These are phyloP conservation scores for Euptelea pleiosperma DNA, from an alignment of 164 flowering plant genomes.

Conservation along the genomic window DNA sequence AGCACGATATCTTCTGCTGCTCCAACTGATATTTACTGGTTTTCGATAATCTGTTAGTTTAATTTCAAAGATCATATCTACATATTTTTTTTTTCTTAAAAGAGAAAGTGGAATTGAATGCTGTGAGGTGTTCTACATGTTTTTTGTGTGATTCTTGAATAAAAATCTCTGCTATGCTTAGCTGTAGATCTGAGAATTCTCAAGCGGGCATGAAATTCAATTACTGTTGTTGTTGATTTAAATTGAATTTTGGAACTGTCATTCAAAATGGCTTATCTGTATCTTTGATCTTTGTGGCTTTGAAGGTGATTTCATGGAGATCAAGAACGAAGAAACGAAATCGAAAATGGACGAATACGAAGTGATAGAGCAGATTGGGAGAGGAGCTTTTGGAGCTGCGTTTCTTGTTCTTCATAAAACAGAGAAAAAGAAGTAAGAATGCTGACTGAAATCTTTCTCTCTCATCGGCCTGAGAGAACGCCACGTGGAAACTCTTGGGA, in stretches of 20 bases:
- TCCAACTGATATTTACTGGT: too few species aligned
- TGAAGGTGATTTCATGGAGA: slow-evolving; percentile 39
- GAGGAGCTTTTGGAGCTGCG: slow-evolving; percentile 78
- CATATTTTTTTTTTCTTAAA: background rate
- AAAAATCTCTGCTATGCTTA: background rate
- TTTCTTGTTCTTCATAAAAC: slow-evolving; percentile 63
- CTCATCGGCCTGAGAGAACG: too few species aligned
- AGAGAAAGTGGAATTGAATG: slow-evolving; percentile 11
- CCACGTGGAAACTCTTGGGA: too few species aligned
- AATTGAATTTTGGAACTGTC: background rate
- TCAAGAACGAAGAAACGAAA: slow-evolving; percentile 26
- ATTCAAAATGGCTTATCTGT: too few species aligned
- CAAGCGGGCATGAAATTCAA: slow-evolving; percentile 1
- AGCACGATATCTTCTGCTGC: too few species aligned
- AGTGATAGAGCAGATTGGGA: slow-evolving; percentile 84
- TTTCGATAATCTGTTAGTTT: background rate
- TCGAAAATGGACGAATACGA: slow-evolving; percentile 74
- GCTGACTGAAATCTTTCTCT: background rate
- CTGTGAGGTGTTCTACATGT: slow-evolving; percentile 6
- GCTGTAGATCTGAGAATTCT: slow-evolving; percentile 8
- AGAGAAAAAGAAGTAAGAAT: slow-evolving; percentile 55
- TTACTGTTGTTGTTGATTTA: background rate
- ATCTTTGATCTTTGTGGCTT: background rate
- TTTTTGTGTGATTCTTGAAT: slow-evolving; percentile 9
- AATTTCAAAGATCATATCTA: background rate